phyloP scores from a whole-genome alignment of 352 stramenopile genomes.

The Phytophthora cactorum region DNA sequence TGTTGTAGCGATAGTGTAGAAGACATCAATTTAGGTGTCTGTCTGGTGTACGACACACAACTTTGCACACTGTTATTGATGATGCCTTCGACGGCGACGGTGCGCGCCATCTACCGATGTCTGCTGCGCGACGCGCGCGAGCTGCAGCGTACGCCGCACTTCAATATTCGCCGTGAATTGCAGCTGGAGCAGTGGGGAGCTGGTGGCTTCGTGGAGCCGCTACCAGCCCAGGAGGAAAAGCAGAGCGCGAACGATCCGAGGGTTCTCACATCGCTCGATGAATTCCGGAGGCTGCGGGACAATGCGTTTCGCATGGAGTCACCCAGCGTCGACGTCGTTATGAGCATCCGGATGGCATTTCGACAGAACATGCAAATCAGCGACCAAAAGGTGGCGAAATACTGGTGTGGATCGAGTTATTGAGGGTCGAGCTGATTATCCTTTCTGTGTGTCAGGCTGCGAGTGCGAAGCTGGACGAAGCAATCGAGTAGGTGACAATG shows the following conservation, averaged over 20 bases:
- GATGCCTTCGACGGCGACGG: conserved; percentile 49
- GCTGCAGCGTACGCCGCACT: conserved; percentile 65
- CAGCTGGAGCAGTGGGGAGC: conserved; percentile 70
- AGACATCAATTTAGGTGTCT: background rate
- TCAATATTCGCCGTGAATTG: conserved; percentile 61
- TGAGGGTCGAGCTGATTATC: background rate
- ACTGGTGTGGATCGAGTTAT: background rate
- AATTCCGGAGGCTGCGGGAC: conserved; percentile 51
- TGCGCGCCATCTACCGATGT: conserved; percentile 71
- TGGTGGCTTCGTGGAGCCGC: conserved; percentile 49
- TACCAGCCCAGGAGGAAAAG: conserved; percentile 9
- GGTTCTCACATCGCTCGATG: conserved; percentile 46
- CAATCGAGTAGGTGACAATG: conserved; percentile 51
- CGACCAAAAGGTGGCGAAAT: conserved; percentile 43
- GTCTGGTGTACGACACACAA: background rate
- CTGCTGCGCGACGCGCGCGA: conserved; percentile 65
- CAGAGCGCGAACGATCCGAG: conserved; percentile 17
- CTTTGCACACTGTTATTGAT: background rate
- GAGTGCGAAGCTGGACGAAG: conserved; percentile 67
- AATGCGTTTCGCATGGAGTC: conserved; percentile 41
- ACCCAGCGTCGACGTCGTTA: conserved; percentile 35
- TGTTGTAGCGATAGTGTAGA: conserved; percentile 2
- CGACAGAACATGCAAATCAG: conserved; percentile 43
- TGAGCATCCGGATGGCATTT: conserved; percentile 56
- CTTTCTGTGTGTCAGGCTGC: conserved; percentile 33